Percentiles rank a stretch among this genome's conserved stretches.
phyloP scores from a whole-genome alignment of 1,284 basidiomycete species.

The Ustilago cynodontis region DNA sequence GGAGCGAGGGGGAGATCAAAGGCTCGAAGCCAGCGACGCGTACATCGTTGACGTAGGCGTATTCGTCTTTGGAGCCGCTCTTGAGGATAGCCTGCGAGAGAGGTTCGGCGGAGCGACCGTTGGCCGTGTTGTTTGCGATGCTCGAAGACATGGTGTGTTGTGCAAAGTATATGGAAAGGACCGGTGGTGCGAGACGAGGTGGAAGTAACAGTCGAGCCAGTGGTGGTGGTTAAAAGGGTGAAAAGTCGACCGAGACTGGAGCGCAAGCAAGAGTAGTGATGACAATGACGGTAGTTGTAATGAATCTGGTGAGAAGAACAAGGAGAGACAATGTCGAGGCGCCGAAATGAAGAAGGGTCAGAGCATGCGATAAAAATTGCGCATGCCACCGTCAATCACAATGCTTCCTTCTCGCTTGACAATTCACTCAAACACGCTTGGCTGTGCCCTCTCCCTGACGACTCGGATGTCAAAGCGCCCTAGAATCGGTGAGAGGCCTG shows the following conservation, averaged over 20 bases:
- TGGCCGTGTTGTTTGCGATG: slow-evolving; percentile 52
- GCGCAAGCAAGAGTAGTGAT: neutral
- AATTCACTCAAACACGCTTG: neutral
- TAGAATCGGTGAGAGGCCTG: no score
- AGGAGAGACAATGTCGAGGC: neutral
- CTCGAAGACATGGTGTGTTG: slow-evolving; percentile 32
- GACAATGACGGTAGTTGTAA: neutral
- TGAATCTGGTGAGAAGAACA: neutral
- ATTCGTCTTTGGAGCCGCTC: slow-evolving; percentile 34
- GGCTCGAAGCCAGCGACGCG: slow-evolving; percentile 68
- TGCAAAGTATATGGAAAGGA: neutral
- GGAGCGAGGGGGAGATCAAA: slow-evolving; percentile 63
- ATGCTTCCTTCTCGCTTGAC: neutral
- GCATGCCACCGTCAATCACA: neutral
- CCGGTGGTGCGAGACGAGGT: neutral
- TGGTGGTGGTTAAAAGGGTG: no score
- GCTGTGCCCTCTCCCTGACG: neutral
- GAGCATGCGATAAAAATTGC: neutral
- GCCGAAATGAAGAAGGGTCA: neutral
- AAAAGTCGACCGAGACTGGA: neutral
- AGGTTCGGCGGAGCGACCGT: slow-evolving; percentile 45
- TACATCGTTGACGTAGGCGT: slow-evolving; percentile 62
- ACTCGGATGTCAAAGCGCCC: neutral
- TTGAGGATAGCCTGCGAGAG: slow-evolving; percentile 40
- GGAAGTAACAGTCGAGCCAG: neutral